Evolutionary conservation across 2,329 filamentous ascomycete genomes (phyloP).

Genomic region (Botrytis paeoniae): DNA sequence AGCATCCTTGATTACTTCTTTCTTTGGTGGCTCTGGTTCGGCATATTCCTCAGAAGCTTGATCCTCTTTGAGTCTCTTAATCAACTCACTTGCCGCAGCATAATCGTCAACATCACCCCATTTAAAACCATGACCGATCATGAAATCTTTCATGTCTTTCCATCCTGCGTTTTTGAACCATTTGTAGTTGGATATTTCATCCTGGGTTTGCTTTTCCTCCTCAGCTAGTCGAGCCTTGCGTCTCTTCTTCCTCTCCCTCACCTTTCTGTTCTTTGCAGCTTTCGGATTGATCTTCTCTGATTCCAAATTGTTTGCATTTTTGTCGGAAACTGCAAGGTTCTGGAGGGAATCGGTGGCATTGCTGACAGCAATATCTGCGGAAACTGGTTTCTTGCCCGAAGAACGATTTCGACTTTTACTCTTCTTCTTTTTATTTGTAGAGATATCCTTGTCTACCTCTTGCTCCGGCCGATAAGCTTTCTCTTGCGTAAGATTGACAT

Average conservation of each 20-base stretch:
- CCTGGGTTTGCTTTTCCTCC: background rate
- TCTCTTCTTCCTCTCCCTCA: constrained; percentile 1
- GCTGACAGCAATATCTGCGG: background rate
- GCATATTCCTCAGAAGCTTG: background rate
- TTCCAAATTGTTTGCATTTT: background rate
- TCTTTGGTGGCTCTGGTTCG: background rate
- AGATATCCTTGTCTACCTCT: background rate
- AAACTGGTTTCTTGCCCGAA: background rate
- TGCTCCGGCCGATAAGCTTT: background rate
- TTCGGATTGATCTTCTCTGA: background rate
- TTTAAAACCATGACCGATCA: background rate
- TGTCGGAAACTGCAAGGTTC: background rate
- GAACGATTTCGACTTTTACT: background rate
- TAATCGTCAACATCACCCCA: background rate
- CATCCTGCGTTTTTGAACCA: background rate
- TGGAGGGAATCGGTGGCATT: background rate
- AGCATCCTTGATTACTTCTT: background rate
- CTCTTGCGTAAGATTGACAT: background rate
- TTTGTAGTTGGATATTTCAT: background rate
- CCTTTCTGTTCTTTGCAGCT: background rate
- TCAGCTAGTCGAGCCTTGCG: background rate
- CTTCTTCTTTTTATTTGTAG: background rate
- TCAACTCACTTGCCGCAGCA: background rate
- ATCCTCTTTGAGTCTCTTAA: background rate
- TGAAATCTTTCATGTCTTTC: constrained; percentile 2